Evolutionary conservation across 2,329 filamentous ascomycete species (phyloP).

Genomic region (Pestalotiopsis fici): DNA sequence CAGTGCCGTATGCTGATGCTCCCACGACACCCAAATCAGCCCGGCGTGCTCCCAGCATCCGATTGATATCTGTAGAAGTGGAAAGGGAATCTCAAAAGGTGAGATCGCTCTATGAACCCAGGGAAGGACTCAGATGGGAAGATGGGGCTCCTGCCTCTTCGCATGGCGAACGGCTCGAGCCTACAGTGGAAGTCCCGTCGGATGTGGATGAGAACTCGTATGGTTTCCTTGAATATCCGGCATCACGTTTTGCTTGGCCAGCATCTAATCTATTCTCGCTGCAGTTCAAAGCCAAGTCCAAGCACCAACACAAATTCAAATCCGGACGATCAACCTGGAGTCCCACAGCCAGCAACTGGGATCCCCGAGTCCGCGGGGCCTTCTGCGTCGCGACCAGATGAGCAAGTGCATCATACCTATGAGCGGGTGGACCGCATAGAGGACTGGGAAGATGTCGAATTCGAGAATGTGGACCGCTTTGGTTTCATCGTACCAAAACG

Average conservation of each 20-base stretch:
- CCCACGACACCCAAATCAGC: conserved; percentile 14
- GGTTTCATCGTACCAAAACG: conserved; percentile 61
- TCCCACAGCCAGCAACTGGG: conserved; percentile 23
- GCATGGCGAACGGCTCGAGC: conserved; percentile 46
- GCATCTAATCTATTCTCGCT: conserved; percentile 15
- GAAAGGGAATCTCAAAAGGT: conserved; percentile 68
- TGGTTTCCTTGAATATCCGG: conserved; percentile 49
- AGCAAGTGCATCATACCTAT: conserved; percentile 35
- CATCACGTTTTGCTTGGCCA: conserved; percentile 10
- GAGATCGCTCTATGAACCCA: conserved; percentile 65
- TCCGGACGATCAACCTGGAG: conserved; percentile 27
- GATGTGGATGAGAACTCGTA: conserved; percentile 58
- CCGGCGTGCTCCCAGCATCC: conserved; percentile 44
- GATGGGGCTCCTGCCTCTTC: conserved; percentile 49
- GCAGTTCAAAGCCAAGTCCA: conserved; percentile 16
- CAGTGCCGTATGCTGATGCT: neutral
- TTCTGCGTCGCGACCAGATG: conserved; percentile 42
- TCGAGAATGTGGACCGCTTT: conserved; percentile 65
- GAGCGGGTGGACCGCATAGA: conserved; percentile 62
- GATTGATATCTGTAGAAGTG: conserved; percentile 54
- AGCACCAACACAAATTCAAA: conserved; percentile 22
- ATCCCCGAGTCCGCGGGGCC: conserved; percentile 23
- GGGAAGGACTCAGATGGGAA: conserved; percentile 54
- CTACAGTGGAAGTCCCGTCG: conserved; percentile 51
- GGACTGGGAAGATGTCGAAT: conserved; percentile 67